These are phyloP conservation scores for Malus asiatica DNA, from an alignment of 306 rosid genomes.

Conservation along the genomic window DNA sequence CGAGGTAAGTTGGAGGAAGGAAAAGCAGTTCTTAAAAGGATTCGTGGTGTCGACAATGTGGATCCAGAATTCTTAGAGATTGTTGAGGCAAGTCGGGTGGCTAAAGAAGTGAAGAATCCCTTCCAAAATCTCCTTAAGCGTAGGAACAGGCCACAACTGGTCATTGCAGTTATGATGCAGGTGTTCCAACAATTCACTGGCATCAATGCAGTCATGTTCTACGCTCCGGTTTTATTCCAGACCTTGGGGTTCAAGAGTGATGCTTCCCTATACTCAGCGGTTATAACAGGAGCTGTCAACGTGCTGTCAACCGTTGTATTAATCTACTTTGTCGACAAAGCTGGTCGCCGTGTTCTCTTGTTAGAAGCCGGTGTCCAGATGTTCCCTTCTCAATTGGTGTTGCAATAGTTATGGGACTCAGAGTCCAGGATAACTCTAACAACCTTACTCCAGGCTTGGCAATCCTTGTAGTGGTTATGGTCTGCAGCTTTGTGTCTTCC, in stretches of 20 bases:
- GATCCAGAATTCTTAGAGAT: too few relatives aligned
- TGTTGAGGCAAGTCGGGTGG: too few relatives aligned
- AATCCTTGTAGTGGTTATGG: constrained; percentile 49
- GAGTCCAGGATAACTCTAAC: constrained; percentile 26
- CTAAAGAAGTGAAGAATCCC: constrained; percentile 36
- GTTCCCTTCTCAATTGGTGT: constrained; percentile 51
- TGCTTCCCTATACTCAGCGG: constrained; percentile 48
- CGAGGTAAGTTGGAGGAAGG: constrained; percentile 47
- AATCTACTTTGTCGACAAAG: constrained; percentile 36
- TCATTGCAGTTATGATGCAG: constrained; percentile 26
- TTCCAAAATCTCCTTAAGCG: constrained; percentile 35
- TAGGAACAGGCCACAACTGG: constrained; percentile 45
- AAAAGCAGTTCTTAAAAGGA: constrained; percentile 36
- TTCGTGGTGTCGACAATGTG: constrained; percentile 34
- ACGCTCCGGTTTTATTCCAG: constrained; percentile 57
- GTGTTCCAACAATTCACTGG: constrained; percentile 38
- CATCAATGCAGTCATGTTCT: constrained; percentile 63
- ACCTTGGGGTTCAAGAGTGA: constrained; percentile 43
- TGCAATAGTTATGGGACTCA: constrained; percentile 34
- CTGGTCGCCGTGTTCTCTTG: constrained; percentile 37
- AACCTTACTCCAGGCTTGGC: constrained; percentile 24
- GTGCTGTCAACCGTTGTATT: constrained; percentile 55
- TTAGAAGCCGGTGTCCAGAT: constrained; percentile 60
- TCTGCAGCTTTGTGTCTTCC: constrained; percentile 44
- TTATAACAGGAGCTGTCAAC: constrained; percentile 57